phyloP scores from a whole-genome alignment of 768 basidiomycete genomes.

The Phylloporus sp. region DNA sequence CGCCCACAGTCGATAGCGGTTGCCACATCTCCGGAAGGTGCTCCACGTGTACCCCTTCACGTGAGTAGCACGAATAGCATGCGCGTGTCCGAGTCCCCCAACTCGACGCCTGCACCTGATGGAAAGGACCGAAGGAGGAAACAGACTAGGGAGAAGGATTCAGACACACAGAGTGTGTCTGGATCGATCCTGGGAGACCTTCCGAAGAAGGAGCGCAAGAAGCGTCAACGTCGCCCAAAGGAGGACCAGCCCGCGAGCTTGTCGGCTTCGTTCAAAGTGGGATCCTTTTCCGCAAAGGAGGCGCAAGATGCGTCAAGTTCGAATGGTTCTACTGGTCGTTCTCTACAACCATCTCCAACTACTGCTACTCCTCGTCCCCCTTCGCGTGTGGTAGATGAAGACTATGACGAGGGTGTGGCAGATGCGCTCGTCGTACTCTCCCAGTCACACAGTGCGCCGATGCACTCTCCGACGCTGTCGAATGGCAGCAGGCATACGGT shows the following conservation, averaged over 20 bases:
- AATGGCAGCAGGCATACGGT: conserved; percentile 48
- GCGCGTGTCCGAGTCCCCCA: conserved; percentile 61
- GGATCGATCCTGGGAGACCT: conserved; percentile 34
- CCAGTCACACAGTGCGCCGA: conserved; percentile 34
- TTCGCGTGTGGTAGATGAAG: conserved; percentile 75
- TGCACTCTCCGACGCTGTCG: conserved; percentile 55
- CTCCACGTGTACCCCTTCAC: conserved; percentile 27
- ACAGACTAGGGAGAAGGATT: conserved; percentile 47
- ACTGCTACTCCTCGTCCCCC: conserved; percentile 55
- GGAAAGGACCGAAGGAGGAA: conserved; percentile 44
- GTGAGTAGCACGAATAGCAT: conserved; percentile 26
- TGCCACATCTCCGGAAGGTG: conserved; percentile 44
- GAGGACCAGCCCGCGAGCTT: conserved; percentile 37
- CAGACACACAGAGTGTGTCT: conserved; percentile 30
- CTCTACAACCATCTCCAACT: conserved; percentile 69
- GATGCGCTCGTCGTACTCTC: conserved; percentile 74
- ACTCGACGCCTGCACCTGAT: conserved; percentile 38
- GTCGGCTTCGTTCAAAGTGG: conserved; percentile 31
- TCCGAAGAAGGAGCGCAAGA: conserved; percentile 56
- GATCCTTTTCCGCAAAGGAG: conserved; percentile 35
- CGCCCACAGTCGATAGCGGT: conserved; percentile 36
- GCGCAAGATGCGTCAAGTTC: conserved; percentile 65
- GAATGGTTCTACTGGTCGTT: conserved; percentile 55
- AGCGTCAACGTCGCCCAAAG: conserved; percentile 40
- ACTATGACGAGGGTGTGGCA: conserved; percentile 91